A percentile compares a stretch with the other conserved stretches of the same genome.
phyloP scores from a whole-genome alignment of 2,329 filamentous ascomycete genomes.

The Myriosclerotinia curreyana region DNA sequence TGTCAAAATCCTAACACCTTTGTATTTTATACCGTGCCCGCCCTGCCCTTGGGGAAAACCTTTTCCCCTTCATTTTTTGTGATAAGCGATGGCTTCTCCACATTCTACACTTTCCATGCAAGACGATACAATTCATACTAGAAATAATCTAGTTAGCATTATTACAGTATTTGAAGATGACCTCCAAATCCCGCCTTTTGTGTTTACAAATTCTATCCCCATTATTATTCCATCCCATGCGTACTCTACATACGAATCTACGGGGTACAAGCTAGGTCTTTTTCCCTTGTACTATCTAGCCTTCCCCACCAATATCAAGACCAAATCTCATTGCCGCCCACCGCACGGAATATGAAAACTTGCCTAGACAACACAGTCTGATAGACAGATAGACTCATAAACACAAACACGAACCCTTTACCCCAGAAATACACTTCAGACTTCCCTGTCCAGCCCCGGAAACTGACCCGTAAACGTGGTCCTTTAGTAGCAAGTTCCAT shows the following conservation, averaged over 20 bases:
- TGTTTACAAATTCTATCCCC: background rate
- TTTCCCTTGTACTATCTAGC: background rate
- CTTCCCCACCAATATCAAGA: background rate
- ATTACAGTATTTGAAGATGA: background rate
- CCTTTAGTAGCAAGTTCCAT: background rate
- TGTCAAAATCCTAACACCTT: too few species aligned
- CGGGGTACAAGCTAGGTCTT: background rate
- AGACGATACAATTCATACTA: background rate
- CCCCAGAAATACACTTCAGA: slow-evolving; percentile 13
- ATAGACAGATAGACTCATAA: too few species aligned
- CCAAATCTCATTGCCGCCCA: background rate
- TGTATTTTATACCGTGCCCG: too few species aligned
- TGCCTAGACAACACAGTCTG: background rate
- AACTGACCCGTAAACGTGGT: slow-evolving; percentile 2
- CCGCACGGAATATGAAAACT: background rate
- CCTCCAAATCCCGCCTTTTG: background rate
- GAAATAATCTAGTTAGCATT: background rate
- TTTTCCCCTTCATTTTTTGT: slow-evolving; percentile 4
- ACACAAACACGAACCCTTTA: background rate
- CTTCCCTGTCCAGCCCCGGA: background rate
- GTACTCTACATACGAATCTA: background rate
- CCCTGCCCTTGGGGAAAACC: slow-evolving; percentile 8
- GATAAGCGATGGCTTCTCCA: too few species aligned
- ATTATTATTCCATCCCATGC: background rate
- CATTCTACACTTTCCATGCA: background rate